These are phyloP conservation scores for Rhizopogon vesiculosus DNA, from an alignment of 768 basidiomycete genomes.

Conservation along the genomic window DNA sequence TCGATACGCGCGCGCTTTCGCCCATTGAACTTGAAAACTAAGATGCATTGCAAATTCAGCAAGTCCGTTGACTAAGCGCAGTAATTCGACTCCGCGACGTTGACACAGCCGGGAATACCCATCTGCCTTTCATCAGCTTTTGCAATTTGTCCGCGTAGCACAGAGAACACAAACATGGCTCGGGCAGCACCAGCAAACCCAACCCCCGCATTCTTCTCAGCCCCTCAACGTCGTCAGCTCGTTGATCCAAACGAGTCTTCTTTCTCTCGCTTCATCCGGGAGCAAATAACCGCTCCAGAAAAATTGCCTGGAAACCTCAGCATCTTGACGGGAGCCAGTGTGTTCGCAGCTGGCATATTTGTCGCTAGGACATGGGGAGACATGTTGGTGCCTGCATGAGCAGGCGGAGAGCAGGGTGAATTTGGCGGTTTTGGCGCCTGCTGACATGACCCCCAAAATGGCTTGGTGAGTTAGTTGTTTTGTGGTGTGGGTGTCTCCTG, in stretches of 20 bases:
- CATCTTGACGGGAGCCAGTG: conserved; percentile 55
- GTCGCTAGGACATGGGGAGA: conserved; percentile 77
- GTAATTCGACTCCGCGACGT: conserved; percentile 1
- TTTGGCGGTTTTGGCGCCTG: background rate
- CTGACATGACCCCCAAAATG: background rate
- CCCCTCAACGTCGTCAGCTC: conserved; percentile 37
- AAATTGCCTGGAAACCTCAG: conserved; percentile 73
- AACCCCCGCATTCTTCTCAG: conserved; percentile 41
- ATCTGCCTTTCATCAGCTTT: background rate
- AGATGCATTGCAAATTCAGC: background rate
- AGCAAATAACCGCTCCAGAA: conserved; percentile 68
- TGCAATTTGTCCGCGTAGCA: background rate
- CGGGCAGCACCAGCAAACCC: conserved; percentile 55
- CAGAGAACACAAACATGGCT: conserved; percentile 45
- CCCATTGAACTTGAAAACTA: too few relatives aligned
- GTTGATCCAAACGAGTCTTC: conserved; percentile 59
- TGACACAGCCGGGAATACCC: background rate
- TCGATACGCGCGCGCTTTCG: too few relatives aligned
- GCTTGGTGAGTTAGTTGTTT: background rate
- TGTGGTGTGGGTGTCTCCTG: background rate
- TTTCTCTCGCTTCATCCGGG: conserved; percentile 50
- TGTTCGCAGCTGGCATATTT: conserved; percentile 70
- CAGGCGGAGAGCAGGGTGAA: background rate
- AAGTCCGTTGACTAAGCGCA: background rate
- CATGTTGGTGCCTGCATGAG: conserved; percentile 63